Base-by-base conservation (phyloP, 257 asterid species). In the Lycium barbarum region DNA sequence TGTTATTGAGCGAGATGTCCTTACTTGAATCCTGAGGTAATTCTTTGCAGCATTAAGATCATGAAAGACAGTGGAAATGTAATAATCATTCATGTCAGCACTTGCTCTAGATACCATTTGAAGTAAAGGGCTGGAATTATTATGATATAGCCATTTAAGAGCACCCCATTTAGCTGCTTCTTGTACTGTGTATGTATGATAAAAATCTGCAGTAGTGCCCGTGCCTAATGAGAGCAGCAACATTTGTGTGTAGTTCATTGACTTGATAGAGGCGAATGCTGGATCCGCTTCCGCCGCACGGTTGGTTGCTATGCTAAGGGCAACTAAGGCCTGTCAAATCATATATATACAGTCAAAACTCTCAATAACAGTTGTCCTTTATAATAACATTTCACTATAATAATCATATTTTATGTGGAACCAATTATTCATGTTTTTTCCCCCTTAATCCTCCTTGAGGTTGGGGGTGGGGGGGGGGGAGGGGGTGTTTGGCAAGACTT, bases 1-100 rank as follows among this genome's bases (percentile, higher is more conserved):
- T 26, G 33, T 26, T 26, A 26, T 26, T 26, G 33, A 26, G 33
- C 33, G 33, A 26, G 33, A 26, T 26, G 33, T 26, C 33, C 72
- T 47, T 82, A 85, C 88, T 79, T 85, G 85, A 59, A 85, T 53
- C 45, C 80, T 40, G 63, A 85, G 85, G 67, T 85, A 85, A 36
- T 85, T 82, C 5, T 51, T 47, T 61, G 73, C 54, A 33, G 43
- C 66, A 53, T 36, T 47, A 22, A 49, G 70, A 35, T 83, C 80
- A 0, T 11, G 10, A 26, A 17, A 67, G 13, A 54, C 9, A 43
- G 70, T 36, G 36, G 74, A 5, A 2, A 49, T 67, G 13, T 40
- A 65, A 68, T 65, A 22, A 38, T 80, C 40, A 80, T 10, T 65
- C 58, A 54, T 59, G 1, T 0, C 72, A 36, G 20, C 12, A 61